phyloP scores from a whole-genome alignment of 192 early-diverging fungal species.

The Obelidium mucronatum region DNA sequence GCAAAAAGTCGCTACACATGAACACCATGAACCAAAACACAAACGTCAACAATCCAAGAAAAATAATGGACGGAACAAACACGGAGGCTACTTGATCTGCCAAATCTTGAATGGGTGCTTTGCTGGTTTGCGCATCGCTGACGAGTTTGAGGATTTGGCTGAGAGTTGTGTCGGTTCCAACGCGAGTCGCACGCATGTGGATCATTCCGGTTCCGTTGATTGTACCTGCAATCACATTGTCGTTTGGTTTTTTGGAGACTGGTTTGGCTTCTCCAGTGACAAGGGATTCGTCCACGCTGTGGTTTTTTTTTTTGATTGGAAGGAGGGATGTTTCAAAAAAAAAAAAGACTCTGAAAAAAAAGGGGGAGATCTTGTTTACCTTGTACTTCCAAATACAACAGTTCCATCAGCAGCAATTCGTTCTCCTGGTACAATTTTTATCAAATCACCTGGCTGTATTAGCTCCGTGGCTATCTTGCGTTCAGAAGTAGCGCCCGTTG shows the following conservation, averaged over 20 bases:
- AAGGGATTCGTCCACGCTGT: constrained; percentile 91
- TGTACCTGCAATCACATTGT: constrained; percentile 89
- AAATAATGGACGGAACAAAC: constrained; percentile 90
- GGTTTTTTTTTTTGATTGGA: too few relatives aligned
- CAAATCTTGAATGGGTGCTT: constrained; percentile 94
- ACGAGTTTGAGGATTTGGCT: constrained; percentile 93
- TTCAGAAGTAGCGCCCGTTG: constrained; percentile 53
- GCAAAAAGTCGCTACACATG: constrained; percentile 27
- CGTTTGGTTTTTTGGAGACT: constrained; percentile 71
- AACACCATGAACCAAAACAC: constrained; percentile 77
- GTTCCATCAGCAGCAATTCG: constrained; percentile 91
- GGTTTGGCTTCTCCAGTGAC: constrained; percentile 92
- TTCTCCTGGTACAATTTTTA: constrained; percentile 93
- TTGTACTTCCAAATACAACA: constrained; percentile 67
- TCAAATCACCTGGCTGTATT: constrained; percentile 82
- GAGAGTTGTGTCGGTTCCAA: constrained; percentile 90
- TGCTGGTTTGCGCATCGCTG: constrained; percentile 90
- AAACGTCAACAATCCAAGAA: constrained; percentile 76
- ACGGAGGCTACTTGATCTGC: constrained; percentile 88
- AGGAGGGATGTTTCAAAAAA: background rate
- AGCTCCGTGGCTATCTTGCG: constrained; percentile 82
- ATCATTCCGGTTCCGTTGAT: constrained; percentile 92
- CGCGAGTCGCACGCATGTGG: constrained; percentile 81
- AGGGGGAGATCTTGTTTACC: background rate
- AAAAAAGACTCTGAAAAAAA: background rate